These are phyloP conservation scores for Suillus hirtellus DNA, from an alignment of 768 basidiomycete genomes.

Conservation along the genomic window DNA sequence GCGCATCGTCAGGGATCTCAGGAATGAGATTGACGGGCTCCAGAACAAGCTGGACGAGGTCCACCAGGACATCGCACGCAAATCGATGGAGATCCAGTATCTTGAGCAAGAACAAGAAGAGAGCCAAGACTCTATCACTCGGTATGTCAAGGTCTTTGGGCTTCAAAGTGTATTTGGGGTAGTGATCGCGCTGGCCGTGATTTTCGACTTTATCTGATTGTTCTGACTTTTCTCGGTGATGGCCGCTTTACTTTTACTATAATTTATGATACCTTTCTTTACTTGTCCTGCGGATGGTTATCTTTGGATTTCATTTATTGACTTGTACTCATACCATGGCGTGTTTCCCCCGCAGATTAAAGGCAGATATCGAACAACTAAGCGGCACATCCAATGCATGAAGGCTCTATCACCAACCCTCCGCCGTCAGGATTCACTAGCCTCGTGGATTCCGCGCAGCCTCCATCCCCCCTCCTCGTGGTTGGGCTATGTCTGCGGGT, in stretches of 20 bases:
- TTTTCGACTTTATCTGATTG: constrained; percentile 50
- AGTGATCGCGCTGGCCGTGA: constrained; percentile 52
- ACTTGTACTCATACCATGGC: constrained; percentile 25
- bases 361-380: constrained; percentile 61
- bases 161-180: constrained; percentile 57
- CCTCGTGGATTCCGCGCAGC: constrained; percentile 40
- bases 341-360: constrained; percentile 52
- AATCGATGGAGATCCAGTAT: constrained; percentile 80
- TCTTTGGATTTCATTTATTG: constrained; percentile 39
- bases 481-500: constrained; percentile 21
- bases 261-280: constrained; percentile 18
- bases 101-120: constrained; percentile 82
- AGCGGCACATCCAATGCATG: constrained; percentile 33
- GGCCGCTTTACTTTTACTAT: constrained; percentile 18
- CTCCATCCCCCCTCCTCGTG: constrained; percentile 27
- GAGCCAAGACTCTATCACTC: constrained; percentile 67
- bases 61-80: constrained; percentile 61
- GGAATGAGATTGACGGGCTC: constrained; percentile 57
- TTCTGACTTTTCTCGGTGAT: constrained; percentile 11
- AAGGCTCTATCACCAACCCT: constrained; percentile 13
- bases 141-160: constrained; percentile 70
- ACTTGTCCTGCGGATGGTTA: constrained; percentile 17
- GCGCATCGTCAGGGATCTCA: constrained; percentile 51
- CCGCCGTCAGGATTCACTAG: constrained; percentile 15
- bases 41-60: constrained; percentile 51